Percentiles rank a stretch among this genome's conserved stretches.
Evolutionary conservation across 345 rosid genomes (phyloP).

Genomic region (Eutrema heterophyllum): DNA sequence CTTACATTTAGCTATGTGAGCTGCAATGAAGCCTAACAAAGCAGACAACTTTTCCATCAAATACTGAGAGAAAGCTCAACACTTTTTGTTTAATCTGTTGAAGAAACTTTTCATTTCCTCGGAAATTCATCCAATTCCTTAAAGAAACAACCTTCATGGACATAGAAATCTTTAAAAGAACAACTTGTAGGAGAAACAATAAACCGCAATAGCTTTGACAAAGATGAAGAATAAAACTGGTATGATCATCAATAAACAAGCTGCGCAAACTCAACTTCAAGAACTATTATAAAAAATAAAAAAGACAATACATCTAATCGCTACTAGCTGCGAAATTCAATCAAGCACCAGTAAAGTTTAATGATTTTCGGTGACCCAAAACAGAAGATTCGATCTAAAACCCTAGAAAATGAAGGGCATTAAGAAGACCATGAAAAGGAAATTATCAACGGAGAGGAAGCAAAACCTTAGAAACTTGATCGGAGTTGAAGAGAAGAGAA

Average conservation of each 20-base stretch:
- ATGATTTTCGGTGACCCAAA: neutral
- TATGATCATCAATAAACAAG: conserved; percentile 21
- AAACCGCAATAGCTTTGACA: neutral
- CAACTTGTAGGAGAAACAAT: neutral
- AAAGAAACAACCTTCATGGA: neutral
- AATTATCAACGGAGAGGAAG: neutral
- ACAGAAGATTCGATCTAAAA: conserved; percentile 9
- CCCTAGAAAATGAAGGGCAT: conserved; percentile 14
- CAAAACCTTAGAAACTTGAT: conserved; percentile 7
- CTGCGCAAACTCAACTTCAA: conserved; percentile 6
- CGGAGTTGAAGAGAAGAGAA: neutral
- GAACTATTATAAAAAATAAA: neutral
- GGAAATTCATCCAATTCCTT: neutral
- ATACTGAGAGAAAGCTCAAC: neutral
- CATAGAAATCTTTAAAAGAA: neutral
- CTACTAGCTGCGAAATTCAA: neutral
- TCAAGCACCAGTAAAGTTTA: neutral
- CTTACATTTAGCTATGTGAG: neutral
- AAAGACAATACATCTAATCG: neutral
- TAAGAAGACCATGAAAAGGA: neutral
- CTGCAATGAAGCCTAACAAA: neutral
- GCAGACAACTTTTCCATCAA: neutral
- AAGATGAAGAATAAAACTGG: neutral
- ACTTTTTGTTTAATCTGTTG: neutral
- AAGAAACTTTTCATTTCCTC: neutral